Evolutionary conservation across 176 grass and related monocot genomes (phyloP), one percentile per base, ranked within the genome.

Genomic region (Carex parvula): DNA sequence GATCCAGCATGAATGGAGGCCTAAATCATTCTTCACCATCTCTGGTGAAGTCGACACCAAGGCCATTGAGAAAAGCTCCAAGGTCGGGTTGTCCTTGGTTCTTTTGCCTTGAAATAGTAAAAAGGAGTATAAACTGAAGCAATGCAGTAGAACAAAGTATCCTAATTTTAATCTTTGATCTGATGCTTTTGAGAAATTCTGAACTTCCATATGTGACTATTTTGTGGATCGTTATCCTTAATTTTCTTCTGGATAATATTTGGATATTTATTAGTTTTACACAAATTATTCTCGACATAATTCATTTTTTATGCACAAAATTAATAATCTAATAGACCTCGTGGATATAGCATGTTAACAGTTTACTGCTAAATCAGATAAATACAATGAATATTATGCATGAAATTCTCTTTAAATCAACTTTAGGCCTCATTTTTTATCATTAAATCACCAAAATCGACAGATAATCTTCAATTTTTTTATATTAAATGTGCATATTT

Each of bases 1-100:
- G 44, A 64, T 86, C n/a, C 88, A 89, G 29, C 88, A 89, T 33
- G 84, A 89, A 66, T 73, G 84, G 79, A 86, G 67, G 66, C 84
- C 84, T 3, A 89, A 89, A 60, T 86, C 84, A 12, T 77, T 89
- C 35, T 30, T 86, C 41, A 89, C 88, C 30, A 78, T 89, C 59
- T 82, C 88, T 0, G 67, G 79, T 8, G 84, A 89, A 65, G 55
- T 86, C 17, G 79, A 89, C 79, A 83, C 88, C 42, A 89, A 86
- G 46, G 84, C 84, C 30, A 48, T 89, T 53, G 79, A 89, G 39
- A 86, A 76, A 50, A 86, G 77, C 56, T 70, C 79, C 32, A 89
- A 86, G 59, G 84, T 89, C n/a, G 84, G 88, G 17, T 68, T 89
- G 59, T 63, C 88, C 10, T 58, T 86, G 57, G 79, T 81, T 32